These are phyloP conservation scores for Taiwanofungus camphoratus DNA, from an alignment of 1,284 basidiomycete species.

Conservation along the genomic window DNA sequence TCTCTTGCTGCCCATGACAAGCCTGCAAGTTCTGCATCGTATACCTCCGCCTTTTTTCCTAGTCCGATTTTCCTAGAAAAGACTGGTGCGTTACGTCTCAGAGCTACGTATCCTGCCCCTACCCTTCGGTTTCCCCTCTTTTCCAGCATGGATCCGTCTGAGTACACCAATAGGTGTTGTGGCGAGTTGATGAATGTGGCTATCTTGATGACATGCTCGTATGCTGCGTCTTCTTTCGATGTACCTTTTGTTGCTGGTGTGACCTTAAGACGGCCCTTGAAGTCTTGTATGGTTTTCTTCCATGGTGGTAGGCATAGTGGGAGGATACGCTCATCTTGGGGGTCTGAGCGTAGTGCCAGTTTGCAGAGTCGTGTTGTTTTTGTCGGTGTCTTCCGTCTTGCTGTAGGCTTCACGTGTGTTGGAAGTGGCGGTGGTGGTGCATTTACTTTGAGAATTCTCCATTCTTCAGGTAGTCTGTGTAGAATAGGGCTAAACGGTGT, in stretches of 20 bases:
- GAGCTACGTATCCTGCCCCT: background rate
- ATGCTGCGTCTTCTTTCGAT: background rate
- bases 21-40: conserved; percentile 2
- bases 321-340: background rate
- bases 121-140: background rate
- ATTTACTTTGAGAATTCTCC: background rate
- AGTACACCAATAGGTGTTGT: conserved; percentile 2
- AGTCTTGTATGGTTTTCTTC: background rate
- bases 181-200: background rate
- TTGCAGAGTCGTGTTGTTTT: background rate
- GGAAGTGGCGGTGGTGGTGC: background rate
- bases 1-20: conserved; percentile 5
- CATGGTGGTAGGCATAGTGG: conserved; percentile 5
- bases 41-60: background rate
- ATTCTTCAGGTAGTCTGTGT: background rate
- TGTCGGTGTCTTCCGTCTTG: background rate
- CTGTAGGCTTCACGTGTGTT: background rate
- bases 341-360: background rate
- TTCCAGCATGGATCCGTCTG: conserved; percentile 2
- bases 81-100: background rate
- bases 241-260: background rate
- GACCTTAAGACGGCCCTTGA: background rate
- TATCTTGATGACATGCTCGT: background rate
- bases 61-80: background rate
- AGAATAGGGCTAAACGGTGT: conserved; percentile 1